These are phyloP conservation scores for Flaveria trinervia DNA, from an alignment of 129 eudicot genomes.

Conservation along the genomic window DNA sequence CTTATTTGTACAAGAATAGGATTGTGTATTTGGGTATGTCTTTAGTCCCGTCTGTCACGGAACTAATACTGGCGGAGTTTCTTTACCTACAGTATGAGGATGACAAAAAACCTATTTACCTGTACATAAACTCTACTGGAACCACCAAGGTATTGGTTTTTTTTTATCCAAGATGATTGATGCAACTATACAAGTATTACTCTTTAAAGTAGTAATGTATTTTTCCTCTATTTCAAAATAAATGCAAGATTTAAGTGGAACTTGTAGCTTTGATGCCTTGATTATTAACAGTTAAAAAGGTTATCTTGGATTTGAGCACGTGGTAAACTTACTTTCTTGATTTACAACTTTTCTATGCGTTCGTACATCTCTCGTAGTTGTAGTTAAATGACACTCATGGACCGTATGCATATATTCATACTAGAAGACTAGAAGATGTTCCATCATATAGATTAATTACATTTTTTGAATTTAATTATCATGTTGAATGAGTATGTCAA, in stretches of 20 bases:
- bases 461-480: background rate
- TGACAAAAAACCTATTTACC: conserved; percentile 77
- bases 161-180: conserved; percentile 1
- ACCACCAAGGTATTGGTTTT: conserved; percentile 69
- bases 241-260: conserved; percentile 1
- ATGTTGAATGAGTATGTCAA: background rate
- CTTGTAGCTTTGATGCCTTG: background rate
- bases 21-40: conserved; percentile 93
- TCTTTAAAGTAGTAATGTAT: background rate
- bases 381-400: background rate
- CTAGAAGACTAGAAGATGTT: conserved; percentile 2
- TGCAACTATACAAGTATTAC: background rate
- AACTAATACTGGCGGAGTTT: conserved; percentile 76
- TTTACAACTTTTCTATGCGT: background rate
- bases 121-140: conserved; percentile 91
- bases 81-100: conserved; percentile 76
- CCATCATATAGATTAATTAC: background rate
- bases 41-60: conserved; percentile 75
- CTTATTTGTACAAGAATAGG: conserved; percentile 68
- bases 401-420: background rate
- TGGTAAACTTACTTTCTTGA: background rate
- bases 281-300: background rate
- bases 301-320: background rate
- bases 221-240: background rate
- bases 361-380: background rate